Evolutionary conservation across 2,329 filamentous ascomycete species (phyloP).

Genomic region (Thelonectria rubi): DNA sequence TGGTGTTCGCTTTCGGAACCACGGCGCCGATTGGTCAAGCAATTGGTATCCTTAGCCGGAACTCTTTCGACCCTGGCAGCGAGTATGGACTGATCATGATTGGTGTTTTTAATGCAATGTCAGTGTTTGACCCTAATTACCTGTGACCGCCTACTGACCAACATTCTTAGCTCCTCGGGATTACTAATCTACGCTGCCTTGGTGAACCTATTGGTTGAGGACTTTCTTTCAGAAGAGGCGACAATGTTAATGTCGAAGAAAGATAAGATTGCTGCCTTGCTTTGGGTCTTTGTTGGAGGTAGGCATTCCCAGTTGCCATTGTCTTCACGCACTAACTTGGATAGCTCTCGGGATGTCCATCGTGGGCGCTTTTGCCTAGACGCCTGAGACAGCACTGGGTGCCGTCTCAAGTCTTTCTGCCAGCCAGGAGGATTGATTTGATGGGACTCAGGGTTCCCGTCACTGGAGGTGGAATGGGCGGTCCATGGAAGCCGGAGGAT

Average conservation of each 20-base stretch:
- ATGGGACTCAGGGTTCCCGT: too few relatives aligned
- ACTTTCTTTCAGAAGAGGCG: conserved; percentile 69
- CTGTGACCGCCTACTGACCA: neutral
- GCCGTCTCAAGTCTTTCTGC: too few relatives aligned
- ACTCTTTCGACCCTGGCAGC: conserved; percentile 69
- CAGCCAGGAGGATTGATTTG: too few relatives aligned
- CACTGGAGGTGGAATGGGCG: too few relatives aligned
- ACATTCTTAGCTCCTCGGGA: conserved; percentile 61
- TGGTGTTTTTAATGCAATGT: conserved; percentile 72
- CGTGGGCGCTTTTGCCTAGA: conserved; percentile 47
- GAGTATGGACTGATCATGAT: conserved; percentile 72
- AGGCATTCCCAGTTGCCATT: conserved; percentile 28
- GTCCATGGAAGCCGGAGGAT: too few relatives aligned
- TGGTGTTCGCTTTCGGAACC: conserved; percentile 69
- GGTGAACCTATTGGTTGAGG: conserved; percentile 70
- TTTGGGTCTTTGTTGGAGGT: conserved; percentile 62
- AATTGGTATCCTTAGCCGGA: conserved; percentile 66
- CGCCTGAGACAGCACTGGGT: too few relatives aligned
- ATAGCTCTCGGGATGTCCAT: conserved; percentile 47
- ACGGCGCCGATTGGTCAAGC: conserved; percentile 73
- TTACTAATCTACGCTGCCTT: conserved; percentile 69
- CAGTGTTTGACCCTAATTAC: conserved; percentile 36
- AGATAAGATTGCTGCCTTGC: conserved; percentile 63
- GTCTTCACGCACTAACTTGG: conserved; percentile 7
- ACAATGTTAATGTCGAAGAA: conserved; percentile 59